Evolutionary conservation across 108 stramenopile genomes (phyloP), one percentile per base, ranked within the genome.

Genomic region (Seminavis robusta): DNA sequence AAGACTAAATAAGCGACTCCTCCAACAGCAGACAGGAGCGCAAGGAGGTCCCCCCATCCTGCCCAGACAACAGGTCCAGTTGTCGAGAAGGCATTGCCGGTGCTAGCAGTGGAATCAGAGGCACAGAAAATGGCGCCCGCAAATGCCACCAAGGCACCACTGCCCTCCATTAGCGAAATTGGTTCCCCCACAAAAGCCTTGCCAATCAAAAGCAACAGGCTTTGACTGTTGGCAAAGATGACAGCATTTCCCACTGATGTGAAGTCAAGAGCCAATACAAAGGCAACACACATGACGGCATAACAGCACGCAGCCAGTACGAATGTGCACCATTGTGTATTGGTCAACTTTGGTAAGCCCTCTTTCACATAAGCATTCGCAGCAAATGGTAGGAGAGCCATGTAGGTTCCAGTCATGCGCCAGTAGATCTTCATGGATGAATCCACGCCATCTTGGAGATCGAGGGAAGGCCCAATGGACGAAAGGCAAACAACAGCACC

Each of bases 391-490:
- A 76, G 7, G 40, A 64, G 29, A 0, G 67, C 13, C 0, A 83
- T 7, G 19, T 59, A 43, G 15, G 86, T 81, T 11, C 61, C 69
- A 21, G 16, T 43, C 32, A 76, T 65, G 26, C 79, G 44, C 86
- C 86, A 87, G 15, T 67, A 63, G 30, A 77, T 44, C 44, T 87
- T 87, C 69, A 83, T 71, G 24, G 55, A 45, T 0, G 70, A 30
- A 16, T 65, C 47, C 0, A 80, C 79, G 31, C 56, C 65, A 8
- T 47, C 68, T 73, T 83, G 77, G 19, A 83, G 53, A 26, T 74
- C 53, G 0, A 83, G 59, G 17, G 77, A 51, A 0, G 79, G 76
- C 10, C 80, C 81, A 37, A 78, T 62, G 19, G 74, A 55, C 10
- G 76, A 67, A 2, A 83, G 38, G 16, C 76, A 73, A 21, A 87